Base-by-base conservation (phyloP, 306 rosid genomes). In the Spatholobus suberectus region DNA sequence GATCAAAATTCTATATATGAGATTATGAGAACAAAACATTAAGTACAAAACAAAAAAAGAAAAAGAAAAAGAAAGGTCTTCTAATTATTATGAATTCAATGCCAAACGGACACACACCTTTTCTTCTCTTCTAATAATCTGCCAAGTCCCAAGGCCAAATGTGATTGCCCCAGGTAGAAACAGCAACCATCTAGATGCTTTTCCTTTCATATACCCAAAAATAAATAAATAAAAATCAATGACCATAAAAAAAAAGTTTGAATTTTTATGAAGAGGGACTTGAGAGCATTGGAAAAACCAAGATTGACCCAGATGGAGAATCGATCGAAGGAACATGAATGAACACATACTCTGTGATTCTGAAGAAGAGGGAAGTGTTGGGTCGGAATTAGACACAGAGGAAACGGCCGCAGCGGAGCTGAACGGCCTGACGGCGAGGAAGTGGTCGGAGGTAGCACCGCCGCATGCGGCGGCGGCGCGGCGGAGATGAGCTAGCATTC, bases 141-240 rank as follows among this genome's bases (percentile, higher is more conserved):
- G 97, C 98, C 99, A 96, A 62, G 95, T 96, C 15, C 99, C 99
- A 80, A 96, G 98, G 29, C 98, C 99, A 92, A 96, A 94, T 51
- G 95, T 83, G 61, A 94, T 86, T 58, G 94, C 99, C 47, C 99
- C 97, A 69, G 99, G 99, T 46, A 96, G 84, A 83, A 94, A 96
- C 47, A 96, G 82, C 65, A 92, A 81, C 96, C 87, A 92, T 71
- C 86, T 81, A 58, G 94, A 89, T 46, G 89, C 81, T 76, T 90
- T 90, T 71, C 83, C 92, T 81, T 61, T 78, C 81, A 82, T 86
- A 84, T 13, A 65, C 55, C 38, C n/a, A 20, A 43, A 73, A 54
- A 11, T 13, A 24, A 24, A 11, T 24, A 1, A 32, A 84, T 34
- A 35, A 2, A 54, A 37, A 59, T n/a, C 67, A 80, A 77, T 4